Percentiles rank a stretch among this genome's conserved stretches.
Conservation (phyloP, 805 yeast species). For the Monosporozyma aquatica region DNA sequence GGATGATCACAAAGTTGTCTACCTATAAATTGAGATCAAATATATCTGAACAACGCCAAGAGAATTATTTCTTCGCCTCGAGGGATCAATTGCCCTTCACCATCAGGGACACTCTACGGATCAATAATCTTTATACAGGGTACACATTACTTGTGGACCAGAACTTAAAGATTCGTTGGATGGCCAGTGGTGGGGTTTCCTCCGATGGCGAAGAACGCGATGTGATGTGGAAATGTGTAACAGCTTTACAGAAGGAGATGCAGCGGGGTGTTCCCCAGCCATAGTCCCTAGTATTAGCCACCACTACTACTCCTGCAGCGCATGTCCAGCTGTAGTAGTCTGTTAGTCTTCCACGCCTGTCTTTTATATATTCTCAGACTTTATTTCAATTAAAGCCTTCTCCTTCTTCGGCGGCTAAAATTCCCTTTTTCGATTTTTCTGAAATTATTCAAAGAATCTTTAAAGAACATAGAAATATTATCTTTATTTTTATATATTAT, state of each 20-base stretch:
- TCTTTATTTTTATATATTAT: too few relatives aligned
- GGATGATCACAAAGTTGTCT: conserved; percentile 47
- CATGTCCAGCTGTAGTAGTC: too few relatives aligned
- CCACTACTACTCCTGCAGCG: too few relatives aligned
- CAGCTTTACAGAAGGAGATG: conserved; percentile 5
- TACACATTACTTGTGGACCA: conserved; percentile 72
- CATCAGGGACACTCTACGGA: conserved; percentile 47
- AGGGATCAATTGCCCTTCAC: conserved; percentile 49
- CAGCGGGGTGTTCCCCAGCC: neutral
- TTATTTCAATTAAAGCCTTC: too few relatives aligned
- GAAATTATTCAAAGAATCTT: too few relatives aligned
- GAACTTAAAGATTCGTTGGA: conserved; percentile 78
- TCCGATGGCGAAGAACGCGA: conserved; percentile 47
- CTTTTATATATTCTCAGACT: too few relatives aligned
- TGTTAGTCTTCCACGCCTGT: too few relatives aligned
- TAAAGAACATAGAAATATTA: too few relatives aligned
- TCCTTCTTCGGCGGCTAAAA: too few relatives aligned
- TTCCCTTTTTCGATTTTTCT: too few relatives aligned
- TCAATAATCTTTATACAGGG: conserved; percentile 75
- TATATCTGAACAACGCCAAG: conserved; percentile 40
- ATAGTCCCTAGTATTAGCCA: too few relatives aligned
- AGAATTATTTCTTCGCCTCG: conserved; percentile 55
- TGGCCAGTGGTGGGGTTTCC: conserved; percentile 70
- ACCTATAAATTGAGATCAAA: conserved; percentile 30
- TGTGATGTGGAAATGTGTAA: conserved; percentile 28